Evolutionary conservation across 352 stramenopile genomes (phyloP).

Genomic region (Aphanomyces astaci): DNA sequence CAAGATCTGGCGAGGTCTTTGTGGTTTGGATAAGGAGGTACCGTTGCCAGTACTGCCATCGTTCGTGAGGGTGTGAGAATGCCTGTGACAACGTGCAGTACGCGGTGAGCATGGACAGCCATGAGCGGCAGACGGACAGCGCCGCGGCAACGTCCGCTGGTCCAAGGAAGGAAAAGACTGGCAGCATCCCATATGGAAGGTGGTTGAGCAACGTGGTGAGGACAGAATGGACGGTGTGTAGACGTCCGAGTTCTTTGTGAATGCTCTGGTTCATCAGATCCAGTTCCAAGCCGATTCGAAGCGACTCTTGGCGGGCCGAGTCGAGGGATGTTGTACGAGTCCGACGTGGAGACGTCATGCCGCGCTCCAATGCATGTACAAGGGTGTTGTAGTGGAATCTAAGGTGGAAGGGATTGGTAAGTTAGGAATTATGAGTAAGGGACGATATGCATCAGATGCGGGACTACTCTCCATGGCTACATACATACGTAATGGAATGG

Average conservation of each 20-base stretch:
- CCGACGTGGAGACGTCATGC: neutral
- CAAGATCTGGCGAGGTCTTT: too few relatives aligned
- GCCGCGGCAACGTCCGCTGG: neutral
- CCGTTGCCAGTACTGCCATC: slow-evolving; percentile 2
- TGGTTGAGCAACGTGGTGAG: neutral
- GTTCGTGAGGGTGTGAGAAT: neutral
- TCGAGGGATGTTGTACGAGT: neutral
- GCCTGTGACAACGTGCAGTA: slow-evolving; percentile 1
- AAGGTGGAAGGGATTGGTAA: too few relatives aligned
- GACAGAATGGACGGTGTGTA: too few relatives aligned
- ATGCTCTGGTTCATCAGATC: neutral
- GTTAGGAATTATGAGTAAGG: too few relatives aligned
- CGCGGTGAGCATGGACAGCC: neutral
- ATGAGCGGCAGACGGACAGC: neutral
- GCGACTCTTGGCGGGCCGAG: neutral
- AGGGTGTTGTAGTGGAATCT: neutral
- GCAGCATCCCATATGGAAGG: neutral
- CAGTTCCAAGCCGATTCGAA: neutral
- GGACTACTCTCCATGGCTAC: too few relatives aligned
- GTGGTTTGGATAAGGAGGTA: too few relatives aligned
- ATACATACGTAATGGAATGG: neutral
- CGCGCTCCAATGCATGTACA: neutral
- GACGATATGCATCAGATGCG: too few relatives aligned
- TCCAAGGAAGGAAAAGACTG: slow-evolving; percentile 2
- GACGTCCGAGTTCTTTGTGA: neutral